Conservation (phyloP, 257 asterid genomes). For the Cinchona pubescens region DNA sequence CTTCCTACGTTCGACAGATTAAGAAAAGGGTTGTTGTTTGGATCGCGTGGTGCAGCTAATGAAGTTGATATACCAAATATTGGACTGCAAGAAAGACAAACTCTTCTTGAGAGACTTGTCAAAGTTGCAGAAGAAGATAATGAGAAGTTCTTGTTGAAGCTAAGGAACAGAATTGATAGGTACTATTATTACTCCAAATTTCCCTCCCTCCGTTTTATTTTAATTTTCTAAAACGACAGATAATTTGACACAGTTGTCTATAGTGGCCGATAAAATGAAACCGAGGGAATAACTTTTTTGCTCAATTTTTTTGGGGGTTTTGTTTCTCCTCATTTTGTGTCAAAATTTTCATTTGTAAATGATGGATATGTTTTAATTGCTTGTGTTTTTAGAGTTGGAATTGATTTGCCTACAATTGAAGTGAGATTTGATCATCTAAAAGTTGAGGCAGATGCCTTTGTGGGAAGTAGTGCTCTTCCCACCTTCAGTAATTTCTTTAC, state of each 20-base stretch:
- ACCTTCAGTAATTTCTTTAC: conserved; percentile 29
- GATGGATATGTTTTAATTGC: background rate
- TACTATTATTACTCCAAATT: too few relatives aligned
- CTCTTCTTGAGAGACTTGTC: conserved; percentile 48
- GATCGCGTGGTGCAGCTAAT: conserved; percentile 47
- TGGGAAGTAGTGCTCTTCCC: conserved; percentile 48
- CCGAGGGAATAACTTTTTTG: too few relatives aligned
- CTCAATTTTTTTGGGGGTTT: too few relatives aligned
- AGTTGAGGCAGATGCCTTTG: conserved; percentile 49
- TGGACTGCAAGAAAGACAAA: conserved; percentile 44
- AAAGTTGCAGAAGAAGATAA: conserved; percentile 52
- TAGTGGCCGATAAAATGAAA: too few relatives aligned
- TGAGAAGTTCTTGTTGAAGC: conserved; percentile 56
- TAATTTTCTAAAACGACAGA: too few relatives aligned
- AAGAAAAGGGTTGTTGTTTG: conserved; percentile 56
- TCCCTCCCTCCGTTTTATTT: too few relatives aligned
- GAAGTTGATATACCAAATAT: conserved; percentile 48
- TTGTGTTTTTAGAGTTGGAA: conserved; percentile 50
- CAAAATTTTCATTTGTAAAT: background rate
- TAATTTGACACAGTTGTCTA: too few relatives aligned
- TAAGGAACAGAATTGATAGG: conserved; percentile 63
- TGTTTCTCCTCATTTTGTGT: too few relatives aligned
- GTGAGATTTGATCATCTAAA: conserved; percentile 61
- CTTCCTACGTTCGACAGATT: conserved; percentile 67
- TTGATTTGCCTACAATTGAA: conserved; percentile 67